Evolutionary conservation across 192 early-diverging fungal species (phyloP).

Genomic region (Nowakowskiella sp.): DNA sequence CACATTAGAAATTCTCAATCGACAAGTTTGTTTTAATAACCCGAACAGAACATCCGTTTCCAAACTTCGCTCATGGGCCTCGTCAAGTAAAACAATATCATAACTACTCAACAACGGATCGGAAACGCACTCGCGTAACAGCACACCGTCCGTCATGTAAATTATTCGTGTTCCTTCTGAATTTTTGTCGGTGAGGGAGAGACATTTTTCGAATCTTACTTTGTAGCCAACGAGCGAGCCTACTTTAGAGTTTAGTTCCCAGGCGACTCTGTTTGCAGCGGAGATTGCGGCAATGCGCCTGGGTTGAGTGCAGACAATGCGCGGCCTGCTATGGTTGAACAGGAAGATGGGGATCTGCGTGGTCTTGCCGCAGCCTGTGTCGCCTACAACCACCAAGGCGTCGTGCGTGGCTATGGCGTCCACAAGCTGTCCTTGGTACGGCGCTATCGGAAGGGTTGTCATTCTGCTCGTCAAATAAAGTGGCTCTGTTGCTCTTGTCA

Average conservation of each 20-base stretch:
- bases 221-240: constrained; percentile 42
- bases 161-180: constrained; percentile 24
- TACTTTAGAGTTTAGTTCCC: constrained; percentile 16
- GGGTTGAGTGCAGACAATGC: constrained; percentile 70
- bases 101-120: constrained; percentile 27
- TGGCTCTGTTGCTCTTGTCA: no score
- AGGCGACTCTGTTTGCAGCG: constrained; percentile 41
- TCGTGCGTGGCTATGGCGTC: constrained; percentile 28
- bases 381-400: constrained; percentile 45
- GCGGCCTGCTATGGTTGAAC: constrained; percentile 1
- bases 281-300: constrained; percentile 81
- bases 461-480: no score
- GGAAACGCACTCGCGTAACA: constrained; percentile 25
- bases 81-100: constrained; percentile 43
- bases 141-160: constrained; percentile 51
- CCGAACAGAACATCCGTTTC: constrained; percentile 53
- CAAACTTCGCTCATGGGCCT: constrained; percentile 52
- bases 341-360: constrained; percentile 61
- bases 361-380: constrained; percentile 72
- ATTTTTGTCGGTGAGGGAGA: no score
- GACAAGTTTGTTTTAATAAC: constrained; percentile 26
- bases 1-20: constrained; percentile 13
- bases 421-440: constrained; percentile 40
- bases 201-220: constrained; percentile 43
- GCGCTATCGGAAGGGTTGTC: constrained; percentile 43